Evolutionary conservation across 805 yeast genomes (phyloP).

Genomic region (Wickerhamomyces xylosicus): DNA sequence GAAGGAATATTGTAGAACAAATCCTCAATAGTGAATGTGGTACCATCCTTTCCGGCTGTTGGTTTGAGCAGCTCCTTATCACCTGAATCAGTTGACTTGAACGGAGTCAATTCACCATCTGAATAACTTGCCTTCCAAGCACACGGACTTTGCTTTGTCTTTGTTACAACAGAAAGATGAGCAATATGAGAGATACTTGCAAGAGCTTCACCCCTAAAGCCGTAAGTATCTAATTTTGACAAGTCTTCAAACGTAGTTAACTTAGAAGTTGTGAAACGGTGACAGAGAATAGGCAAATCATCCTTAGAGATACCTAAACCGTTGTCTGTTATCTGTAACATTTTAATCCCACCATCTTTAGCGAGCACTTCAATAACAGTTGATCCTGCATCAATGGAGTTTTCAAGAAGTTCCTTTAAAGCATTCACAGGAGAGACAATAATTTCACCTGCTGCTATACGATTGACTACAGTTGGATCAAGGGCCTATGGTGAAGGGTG

Average conservation of each 20-base stretch:
- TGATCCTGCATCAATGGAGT: constrained; percentile 80
- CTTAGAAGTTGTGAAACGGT: constrained; percentile 89
- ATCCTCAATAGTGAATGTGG: constrained; percentile 79
- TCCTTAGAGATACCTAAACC: constrained; percentile 71
- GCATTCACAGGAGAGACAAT: constrained; percentile 93
- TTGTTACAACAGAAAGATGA: constrained; percentile 71
- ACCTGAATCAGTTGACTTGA: constrained; percentile 17
- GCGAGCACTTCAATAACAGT: constrained; percentile 65
- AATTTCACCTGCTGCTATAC: constrained; percentile 96
- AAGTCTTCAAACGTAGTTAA: constrained; percentile 67
- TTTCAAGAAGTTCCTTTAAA: constrained; percentile 84
- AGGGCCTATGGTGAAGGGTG: constrained; percentile 28
- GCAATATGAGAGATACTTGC: constrained; percentile 91
- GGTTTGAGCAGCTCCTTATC: constrained; percentile 41
- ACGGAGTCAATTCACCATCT: constrained; percentile 49
- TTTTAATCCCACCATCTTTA: constrained; percentile 88
- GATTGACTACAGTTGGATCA: constrained; percentile 67
- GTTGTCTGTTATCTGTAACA: constrained; percentile 81
- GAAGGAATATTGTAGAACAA: constrained; percentile 83
- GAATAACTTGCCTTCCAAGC: constrained; percentile 66
- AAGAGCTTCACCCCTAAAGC: constrained; percentile 94
- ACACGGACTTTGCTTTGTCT: constrained; percentile 44
- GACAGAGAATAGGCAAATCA: constrained; percentile 75
- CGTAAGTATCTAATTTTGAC: constrained; percentile 63
- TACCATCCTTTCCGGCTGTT: constrained; percentile 81